Percentiles rank a stretch among this genome's conserved stretches.
Conservation (phyloP, 2,329 filamentous ascomycete species). For the Colletotrichum paranaense region DNA sequence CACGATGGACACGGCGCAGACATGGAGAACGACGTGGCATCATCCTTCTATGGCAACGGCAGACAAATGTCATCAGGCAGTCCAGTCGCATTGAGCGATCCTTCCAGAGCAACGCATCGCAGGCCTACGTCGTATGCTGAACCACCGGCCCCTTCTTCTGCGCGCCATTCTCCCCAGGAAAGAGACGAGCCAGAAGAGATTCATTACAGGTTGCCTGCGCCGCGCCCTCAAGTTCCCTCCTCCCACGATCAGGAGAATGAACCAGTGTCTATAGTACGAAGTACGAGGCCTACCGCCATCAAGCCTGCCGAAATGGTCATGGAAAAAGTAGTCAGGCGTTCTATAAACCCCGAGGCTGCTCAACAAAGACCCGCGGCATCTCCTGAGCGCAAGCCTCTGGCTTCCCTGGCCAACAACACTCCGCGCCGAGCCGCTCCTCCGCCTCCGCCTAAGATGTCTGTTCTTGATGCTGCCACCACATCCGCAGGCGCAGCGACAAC, state of each 20-base stretch:
- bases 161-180: conserved; percentile 46
- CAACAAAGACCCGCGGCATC: conserved; percentile 52
- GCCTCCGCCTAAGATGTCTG: conserved; percentile 95
- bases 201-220: conserved; percentile 66
- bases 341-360: conserved; percentile 57
- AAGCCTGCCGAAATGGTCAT: conserved; percentile 65
- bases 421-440: conserved; percentile 82
- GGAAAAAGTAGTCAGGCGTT: conserved; percentile 64
- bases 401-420: conserved; percentile 71
- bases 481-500: conserved; percentile 84
- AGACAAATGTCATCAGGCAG: conserved; percentile 69
- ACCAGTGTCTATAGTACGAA: conserved; percentile 75
- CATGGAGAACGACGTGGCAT: conserved; percentile 51
- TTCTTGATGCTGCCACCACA: conserved; percentile 90
- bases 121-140: conserved; percentile 52
- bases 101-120: conserved; percentile 54
- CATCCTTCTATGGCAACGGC: conserved; percentile 57
- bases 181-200: conserved; percentile 53
- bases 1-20: conserved; percentile 52
- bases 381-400: conserved; percentile 67
- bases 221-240: conserved; percentile 69
- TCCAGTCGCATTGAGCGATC: conserved; percentile 62
- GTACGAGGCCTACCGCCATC: conserved; percentile 65
- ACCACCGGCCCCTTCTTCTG: conserved; percentile 44
- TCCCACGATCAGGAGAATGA: conserved; percentile 88